phyloP scores from a whole-genome alignment of 441 rosid species.

The Pelargonium cotyledonis region DNA sequence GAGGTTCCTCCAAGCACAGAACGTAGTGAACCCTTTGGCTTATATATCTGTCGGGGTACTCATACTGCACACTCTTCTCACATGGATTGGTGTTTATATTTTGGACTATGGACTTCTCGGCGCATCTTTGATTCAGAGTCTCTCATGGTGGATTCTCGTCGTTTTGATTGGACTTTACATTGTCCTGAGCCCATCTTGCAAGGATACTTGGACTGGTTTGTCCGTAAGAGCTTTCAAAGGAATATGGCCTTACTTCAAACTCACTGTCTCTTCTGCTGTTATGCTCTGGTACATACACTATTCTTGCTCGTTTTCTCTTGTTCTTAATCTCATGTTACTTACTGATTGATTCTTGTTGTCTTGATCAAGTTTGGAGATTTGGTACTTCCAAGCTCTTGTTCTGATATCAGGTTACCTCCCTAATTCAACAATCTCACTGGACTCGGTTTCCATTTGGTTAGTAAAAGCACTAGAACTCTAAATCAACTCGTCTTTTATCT shows the following conservation, averaged over 20 bases:
- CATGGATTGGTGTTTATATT: constrained; percentile 54
- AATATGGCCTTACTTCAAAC: constrained; percentile 89
- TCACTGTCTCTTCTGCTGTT: constrained; percentile 77
- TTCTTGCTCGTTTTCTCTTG: too few species aligned
- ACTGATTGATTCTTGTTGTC: not conserved
- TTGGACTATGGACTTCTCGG: constrained; percentile 60
- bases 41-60: constrained; percentile 71
- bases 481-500: too few species aligned
- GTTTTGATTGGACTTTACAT: constrained; percentile 43
- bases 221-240: constrained; percentile 57
- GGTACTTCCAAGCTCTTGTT: constrained; percentile 91
- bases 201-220: constrained; percentile 77
- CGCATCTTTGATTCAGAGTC: constrained; percentile 51
- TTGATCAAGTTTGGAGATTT: constrained; percentile 77
- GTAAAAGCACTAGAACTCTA: too few species aligned
- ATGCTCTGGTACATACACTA: constrained; percentile 98
- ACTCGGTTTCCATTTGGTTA: constrained; percentile 89
- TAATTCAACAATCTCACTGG: constrained; percentile 67
- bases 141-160: constrained; percentile 86
- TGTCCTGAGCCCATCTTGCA: constrained; percentile 61
- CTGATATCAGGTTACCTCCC: constrained; percentile 72
- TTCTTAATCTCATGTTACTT: not conserved
- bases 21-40: constrained; percentile 87
- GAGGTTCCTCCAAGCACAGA: constrained; percentile 92
- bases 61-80: constrained; percentile 52